phyloP scores from a whole-genome alignment of 2,329 filamentous ascomycete species.

The Aspergillus hiratsukae region DNA sequence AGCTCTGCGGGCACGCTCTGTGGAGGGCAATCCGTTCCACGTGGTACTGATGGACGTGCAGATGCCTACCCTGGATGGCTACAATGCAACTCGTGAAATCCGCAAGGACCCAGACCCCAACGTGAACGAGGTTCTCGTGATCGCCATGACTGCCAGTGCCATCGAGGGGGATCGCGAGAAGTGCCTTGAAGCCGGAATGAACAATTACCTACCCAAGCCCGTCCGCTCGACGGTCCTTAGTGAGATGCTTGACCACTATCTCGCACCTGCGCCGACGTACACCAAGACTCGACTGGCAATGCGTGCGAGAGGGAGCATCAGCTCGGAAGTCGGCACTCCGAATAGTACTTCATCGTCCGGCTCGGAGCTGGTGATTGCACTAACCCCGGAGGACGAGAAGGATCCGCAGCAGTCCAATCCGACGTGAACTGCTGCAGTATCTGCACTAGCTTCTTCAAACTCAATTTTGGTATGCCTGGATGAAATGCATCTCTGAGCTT shows the following conservation, averaged over 20 bases:
- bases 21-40: conserved; percentile 73
- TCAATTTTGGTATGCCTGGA: neutral
- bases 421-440: neutral
- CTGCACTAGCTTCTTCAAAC: neutral
- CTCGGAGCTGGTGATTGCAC: conserved; percentile 12
- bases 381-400: conserved; percentile 16
- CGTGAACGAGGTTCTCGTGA: conserved; percentile 81
- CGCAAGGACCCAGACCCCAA: conserved; percentile 70
- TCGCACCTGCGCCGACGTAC: conserved; percentile 47
- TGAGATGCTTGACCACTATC: conserved; percentile 70
- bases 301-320: conserved; percentile 26
- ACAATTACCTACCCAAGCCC: conserved; percentile 93
- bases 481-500: neutral
- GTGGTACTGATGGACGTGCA: conserved; percentile 94
- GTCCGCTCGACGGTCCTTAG: conserved; percentile 85
- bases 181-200: conserved; percentile 94
- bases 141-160: conserved; percentile 93
- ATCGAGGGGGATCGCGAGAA: conserved; percentile 94
- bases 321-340: conserved; percentile 23
- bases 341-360: conserved; percentile 13
- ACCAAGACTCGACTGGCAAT: conserved; percentile 28
- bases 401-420: neutral
- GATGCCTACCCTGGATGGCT: conserved; percentile 91
- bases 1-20: conserved; percentile 69
- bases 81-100: conserved; percentile 81